Base-by-base conservation (phyloP, 306 rosid genomes). In the Astragalus glycyphyllos region DNA sequence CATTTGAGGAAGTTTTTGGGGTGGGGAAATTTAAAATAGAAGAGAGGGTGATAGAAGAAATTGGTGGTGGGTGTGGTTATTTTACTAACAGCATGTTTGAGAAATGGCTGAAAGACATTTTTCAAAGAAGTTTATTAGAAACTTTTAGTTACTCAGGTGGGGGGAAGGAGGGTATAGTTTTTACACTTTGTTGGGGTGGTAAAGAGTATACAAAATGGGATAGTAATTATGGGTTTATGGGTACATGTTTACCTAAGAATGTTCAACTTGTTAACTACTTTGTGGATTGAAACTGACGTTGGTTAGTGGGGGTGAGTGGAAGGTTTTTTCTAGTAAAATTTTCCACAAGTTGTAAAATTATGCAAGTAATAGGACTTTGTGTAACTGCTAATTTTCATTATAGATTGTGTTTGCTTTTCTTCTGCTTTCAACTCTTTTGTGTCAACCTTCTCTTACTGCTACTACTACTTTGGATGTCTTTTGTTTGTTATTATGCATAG, bases 71-170 rank as follows among this genome's bases (percentile, higher is more conserved):
- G 68, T 87, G 86, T 56, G 96, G 86, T 63, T 84, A 60, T 29
- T 95, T 89, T 83, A 77, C 92, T 72, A 85, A 95, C 77, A 84
- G 87, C 72, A 73, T 82, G 91, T 95, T 89, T 84, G 93, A 95
- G 72, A 95, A 91, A 84, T 95, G 99, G 99, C 75, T 85, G 47
- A 80, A 82, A 79, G 93, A 86, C 71, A 88, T 91, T 81, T 89
- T 95, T 73, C 83, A 88, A 81, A 82, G 79, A 32, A 90, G 89
- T 73, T 85, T 89, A 74, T 81, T 86, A 75, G 75, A 81, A 61
- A 72, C 57, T 49, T 83, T 82, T 67, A 88, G 80, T 68, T 86
- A 89, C 59, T 40, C 45, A 40, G 83, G 88, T 58, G 86, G 86
- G 87, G 84, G 84, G 71, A 87, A 79, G 67, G 84, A 61, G 69